Percentiles rank a stretch among this genome's conserved stretches.
phyloP scores from a whole-genome alignment of 257 asterid genomes.

The Petunia secreta region DNA sequence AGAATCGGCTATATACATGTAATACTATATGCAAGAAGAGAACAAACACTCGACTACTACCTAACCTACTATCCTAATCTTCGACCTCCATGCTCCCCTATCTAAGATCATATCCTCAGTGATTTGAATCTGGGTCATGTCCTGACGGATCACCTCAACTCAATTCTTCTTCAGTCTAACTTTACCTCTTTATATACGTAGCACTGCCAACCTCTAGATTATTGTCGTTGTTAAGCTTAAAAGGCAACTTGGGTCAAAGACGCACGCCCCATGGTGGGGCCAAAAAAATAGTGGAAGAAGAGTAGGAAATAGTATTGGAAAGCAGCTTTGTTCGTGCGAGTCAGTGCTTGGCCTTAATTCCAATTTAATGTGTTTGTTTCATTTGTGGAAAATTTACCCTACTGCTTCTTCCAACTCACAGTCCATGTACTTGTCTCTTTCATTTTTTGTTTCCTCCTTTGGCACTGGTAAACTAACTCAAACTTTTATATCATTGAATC shows the following conservation, averaged over 20 bases:
- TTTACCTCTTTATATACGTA: too few species aligned
- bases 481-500: neutral
- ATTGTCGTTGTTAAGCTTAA: neutral
- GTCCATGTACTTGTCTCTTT: neutral
- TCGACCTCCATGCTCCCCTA: too few species aligned
- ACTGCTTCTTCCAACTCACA: conserved; percentile 1
- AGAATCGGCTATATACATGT: too few species aligned
- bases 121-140: too few species aligned
- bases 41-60: too few species aligned
- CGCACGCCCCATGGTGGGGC: conserved; percentile 24
- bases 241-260: conserved; percentile 14
- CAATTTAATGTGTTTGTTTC: conserved; percentile 16
- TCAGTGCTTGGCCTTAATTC: neutral
- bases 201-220: neutral
- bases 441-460: neutral
- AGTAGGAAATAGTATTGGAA: neutral
- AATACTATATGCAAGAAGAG: too few species aligned
- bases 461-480: neutral
- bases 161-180: too few species aligned
- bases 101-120: too few species aligned
- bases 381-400: conserved; percentile 23
- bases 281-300: conserved; percentile 8
- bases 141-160: too few species aligned
- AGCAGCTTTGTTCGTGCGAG: conserved; percentile 17
- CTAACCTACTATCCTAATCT: too few species aligned